Evolutionary conservation across 2,329 filamentous ascomycete genomes (phyloP), one percentile per base, ranked within the genome.

Genomic region (Penicillium sp.): DNA sequence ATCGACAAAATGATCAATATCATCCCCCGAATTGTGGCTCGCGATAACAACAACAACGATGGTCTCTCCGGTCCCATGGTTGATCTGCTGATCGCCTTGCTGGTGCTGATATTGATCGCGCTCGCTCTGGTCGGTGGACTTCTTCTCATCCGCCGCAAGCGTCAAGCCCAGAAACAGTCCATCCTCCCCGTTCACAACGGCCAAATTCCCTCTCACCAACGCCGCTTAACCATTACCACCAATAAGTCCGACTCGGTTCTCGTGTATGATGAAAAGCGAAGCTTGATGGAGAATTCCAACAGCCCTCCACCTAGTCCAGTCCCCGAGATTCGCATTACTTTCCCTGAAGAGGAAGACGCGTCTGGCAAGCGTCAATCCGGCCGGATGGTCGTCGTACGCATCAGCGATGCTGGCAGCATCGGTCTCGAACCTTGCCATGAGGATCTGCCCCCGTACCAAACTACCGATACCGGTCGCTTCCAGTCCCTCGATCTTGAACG

Each of bases 311-410:
- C 89, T 67, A 90, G 89, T 46, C 88, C 90, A n/a, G 90, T 98
- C 27, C 95, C 95, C 21, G 90, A 98, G 79, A 99, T 99, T 70
- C 91, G 93, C 77, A 96, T 99, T 76, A 98, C 95, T 35, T 98
- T 99, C 81, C 95, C 95, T 16, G 95, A 98, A 81, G 88, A 96
- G 66, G 93, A 97, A 71, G 90, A 91, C 65, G 80, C 85, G 49
- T 70, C 79, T 54, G 93, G 93, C 66, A 91, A 87, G 76, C 84
- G 84, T 67, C 90, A 90, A 79, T 91, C 89, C 64, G 93, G 93
- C 33, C 87, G 93, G 31, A 92, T 98, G 51, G 89, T 99, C 22
- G 87, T 98, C 35, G 93, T 99, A 55, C 86, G 91, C 52, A 91
- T 98, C 51, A 92, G 93, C 61, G 95, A 98, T 64, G 89, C 86